Conservation (phyloP, 1,284 basidiomycete genomes). For the Trichosporon faecale region DNA sequence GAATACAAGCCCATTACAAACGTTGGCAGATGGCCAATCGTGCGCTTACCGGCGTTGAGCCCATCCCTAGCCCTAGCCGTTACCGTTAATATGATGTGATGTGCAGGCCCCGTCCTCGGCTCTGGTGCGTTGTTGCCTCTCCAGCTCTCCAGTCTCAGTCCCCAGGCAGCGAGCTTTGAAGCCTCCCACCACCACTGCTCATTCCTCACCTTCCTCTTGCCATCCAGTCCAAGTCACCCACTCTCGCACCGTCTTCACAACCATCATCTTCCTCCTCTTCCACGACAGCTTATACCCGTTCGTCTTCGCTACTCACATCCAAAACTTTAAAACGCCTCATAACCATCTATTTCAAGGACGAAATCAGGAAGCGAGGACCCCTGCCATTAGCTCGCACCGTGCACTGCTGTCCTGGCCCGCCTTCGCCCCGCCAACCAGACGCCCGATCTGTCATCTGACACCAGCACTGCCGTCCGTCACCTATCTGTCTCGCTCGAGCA, state of each 20-base stretch:
- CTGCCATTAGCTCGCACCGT: not conserved
- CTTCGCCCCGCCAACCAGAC: constrained; percentile 3
- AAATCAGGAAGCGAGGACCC: not conserved
- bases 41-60: not conserved
- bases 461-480: not conserved
- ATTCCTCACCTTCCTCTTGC: not conserved
- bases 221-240: not conserved
- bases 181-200: not conserved
- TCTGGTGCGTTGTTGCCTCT: not conserved
- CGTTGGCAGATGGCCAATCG: not conserved
- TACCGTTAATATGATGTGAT: constrained; percentile 1
- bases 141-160: no score
- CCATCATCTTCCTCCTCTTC: not conserved
- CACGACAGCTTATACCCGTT: not conserved
- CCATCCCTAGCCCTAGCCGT: not conserved
- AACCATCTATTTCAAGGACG: not conserved
- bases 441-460: not conserved
- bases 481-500: not conserved
- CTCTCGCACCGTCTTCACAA: not conserved
- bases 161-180: not conserved
- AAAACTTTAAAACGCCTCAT: not conserved
- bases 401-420: not conserved
- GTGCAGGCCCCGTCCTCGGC: not conserved
- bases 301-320: not conserved
- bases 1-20: not conserved